These are phyloP conservation scores for Neurospora sublineolata DNA, from an alignment of 495 filamentous ascomycete genomes.

Conservation along the genomic window DNA sequence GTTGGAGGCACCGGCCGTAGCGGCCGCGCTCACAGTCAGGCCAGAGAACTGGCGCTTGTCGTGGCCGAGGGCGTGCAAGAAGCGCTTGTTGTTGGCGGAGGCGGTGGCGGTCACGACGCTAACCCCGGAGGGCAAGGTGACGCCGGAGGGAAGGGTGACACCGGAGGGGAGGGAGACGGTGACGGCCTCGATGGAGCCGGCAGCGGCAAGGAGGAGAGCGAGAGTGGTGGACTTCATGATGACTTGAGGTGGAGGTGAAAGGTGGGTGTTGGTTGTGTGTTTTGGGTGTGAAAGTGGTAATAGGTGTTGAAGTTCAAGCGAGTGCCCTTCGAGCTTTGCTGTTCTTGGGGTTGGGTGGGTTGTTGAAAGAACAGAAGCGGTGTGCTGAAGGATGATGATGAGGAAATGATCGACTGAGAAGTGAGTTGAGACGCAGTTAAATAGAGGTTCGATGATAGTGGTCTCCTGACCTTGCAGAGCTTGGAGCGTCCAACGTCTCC, in stretches of 20 bases:
- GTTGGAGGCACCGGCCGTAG: neutral
- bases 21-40: neutral
- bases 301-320: neutral
- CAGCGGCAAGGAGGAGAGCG: neutral
- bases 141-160: conserved; percentile 15
- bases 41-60: conserved; percentile 1
- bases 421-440: neutral
- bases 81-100: conserved; percentile 5
- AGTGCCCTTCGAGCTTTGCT: neutral
- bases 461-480: neutral
- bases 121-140: conserved; percentile 19
- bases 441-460: neutral
- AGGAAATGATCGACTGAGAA: neutral
- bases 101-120: conserved; percentile 13
- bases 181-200: neutral
- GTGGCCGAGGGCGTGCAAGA: neutral
- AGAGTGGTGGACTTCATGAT: neutral
- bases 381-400: neutral
- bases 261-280: neutral
- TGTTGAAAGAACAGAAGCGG: neutral
- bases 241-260: neutral
- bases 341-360: neutral
- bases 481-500: neutral
- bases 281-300: neutral
- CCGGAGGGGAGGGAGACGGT: conserved; percentile 16